Base-by-base conservation (phyloP, 2,329 filamentous ascomycete species). In the Microthyrium microscopicum region DNA sequence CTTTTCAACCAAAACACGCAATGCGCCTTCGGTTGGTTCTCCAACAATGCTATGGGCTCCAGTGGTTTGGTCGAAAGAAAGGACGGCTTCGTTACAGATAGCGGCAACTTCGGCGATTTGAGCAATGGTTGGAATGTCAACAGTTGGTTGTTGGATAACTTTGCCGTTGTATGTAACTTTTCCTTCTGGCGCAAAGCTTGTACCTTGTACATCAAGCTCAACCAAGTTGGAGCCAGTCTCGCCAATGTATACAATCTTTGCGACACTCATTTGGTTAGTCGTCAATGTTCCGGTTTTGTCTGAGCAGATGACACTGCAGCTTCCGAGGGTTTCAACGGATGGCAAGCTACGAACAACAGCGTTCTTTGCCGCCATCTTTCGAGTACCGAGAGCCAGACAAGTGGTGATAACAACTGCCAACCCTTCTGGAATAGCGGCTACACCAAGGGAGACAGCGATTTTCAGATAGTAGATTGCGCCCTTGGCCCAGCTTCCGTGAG, bases 381-480 rank as follows among this genome's bases (percentile, higher is more conserved):
- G 76, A 4, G 91, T 98, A 45, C 91, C 89, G 20, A 98, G 69
- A 41, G 89, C 89, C 40, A 98, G 64, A 56, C 89, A 98, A 20
- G 89, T 95, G n/a, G 89, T 98, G 45, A 98, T 98, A 44, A 98
- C 91, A 34, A 95, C 89, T 20, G 89, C 89, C 29, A 98, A 70
- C 55, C 91, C 89, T 61, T 98, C 89, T 0, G 89, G 89, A 50
- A 98, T 98, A 43, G 91, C 89, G 29, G 89, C 89, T 26, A 98
- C 89, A 57, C 89, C 91, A 24, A 98, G 78, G 31, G 89, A 98
- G 26, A 98, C 91, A 26, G 89, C 89, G 52, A 98, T 98, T 68
- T 98, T 98, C 48, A 98, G 73, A 58, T 98, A 98, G 68, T 98
- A 98, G 50, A 98, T 95, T 39, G 89, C 89, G 39, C 89, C 89